Conservation (phyloP, 306 rosid genomes). For the Cicer bijugum region DNA sequence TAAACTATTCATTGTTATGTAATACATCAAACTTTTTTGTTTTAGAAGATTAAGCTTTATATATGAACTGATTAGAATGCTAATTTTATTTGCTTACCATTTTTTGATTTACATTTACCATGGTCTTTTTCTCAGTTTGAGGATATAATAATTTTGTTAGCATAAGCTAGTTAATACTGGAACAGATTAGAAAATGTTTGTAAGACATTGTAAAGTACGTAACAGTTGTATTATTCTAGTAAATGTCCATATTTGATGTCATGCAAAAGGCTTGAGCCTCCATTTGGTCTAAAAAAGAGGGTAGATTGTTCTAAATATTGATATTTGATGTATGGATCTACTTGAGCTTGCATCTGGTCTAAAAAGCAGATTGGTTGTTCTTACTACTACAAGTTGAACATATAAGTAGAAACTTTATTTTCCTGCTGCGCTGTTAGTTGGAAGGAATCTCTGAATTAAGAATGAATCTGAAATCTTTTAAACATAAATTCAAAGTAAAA, state of each 20-base stretch:
- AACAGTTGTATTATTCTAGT: not conserved
- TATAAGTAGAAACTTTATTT: not conserved
- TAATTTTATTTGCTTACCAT: not conserved
- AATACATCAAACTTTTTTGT: not conserved
- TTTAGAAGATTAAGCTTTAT: slow-evolving; percentile 4
- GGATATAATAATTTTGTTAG: not conserved
- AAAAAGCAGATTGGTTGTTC: too few species aligned
- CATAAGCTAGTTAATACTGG: not conserved
- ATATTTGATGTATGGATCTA: too few species aligned
- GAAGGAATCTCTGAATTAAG: not conserved
- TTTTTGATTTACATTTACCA: slow-evolving; percentile 20
- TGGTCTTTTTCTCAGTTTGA: not conserved
- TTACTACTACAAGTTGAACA: not conserved
- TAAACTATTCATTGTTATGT: slow-evolving; percentile 38
- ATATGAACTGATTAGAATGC: not conserved
- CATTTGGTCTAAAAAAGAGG: not conserved
- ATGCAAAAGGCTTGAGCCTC: not conserved
- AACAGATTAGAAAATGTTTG: not conserved
- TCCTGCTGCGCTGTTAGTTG: not conserved
- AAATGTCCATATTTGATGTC: not conserved
- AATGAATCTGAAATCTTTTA: too few species aligned
- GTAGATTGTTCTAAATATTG: not conserved
- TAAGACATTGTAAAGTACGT: not conserved
- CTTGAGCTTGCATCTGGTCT: too few species aligned
- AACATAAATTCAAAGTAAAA: too few species aligned